Base-by-base conservation (phyloP, 1,284 basidiomycete genomes). In the Vanrija sp. region DNA sequence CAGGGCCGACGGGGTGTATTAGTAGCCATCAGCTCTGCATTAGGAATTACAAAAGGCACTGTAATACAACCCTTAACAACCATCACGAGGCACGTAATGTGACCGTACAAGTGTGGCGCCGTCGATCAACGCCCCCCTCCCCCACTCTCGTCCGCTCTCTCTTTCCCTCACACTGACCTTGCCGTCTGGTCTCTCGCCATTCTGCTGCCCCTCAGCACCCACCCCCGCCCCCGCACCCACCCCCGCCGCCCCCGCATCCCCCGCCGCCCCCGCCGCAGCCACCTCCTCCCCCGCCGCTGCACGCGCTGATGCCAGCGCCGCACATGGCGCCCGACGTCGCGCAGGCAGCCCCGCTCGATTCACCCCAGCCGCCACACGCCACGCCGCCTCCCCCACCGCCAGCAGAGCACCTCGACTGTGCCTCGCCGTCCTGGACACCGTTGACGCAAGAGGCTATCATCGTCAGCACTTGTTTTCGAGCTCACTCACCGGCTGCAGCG, bases 181-280 rank as follows among this genome's bases (percentile, higher is more conserved):
- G n/a, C n/a, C n/a, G n/a, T n/a, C n/a, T n/a, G n/a, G n/a, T n/a
- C n/a, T n/a, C n/a, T n/a, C n/a, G n/a, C n/a, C n/a, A n/a, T n/a
- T n/a, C n/a, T n/a, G n/a, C n/a, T n/a, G n/a, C n/a, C n/a, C n/a
- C n/a, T n/a, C n/a, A n/a, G n/a, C n/a, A n/a, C n/a, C n/a, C n/a
- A n/a, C n/a, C n/a, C n/a, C n/a, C n/a, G n/a, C n/a, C n/a, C n/a
- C n/a, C n/a, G n/a, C 10, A 31, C 4, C 36, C 24, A 6, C 54
- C 46, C 0, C 43, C 25, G 8, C 49, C 46, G 6, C 54, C 23
- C 4, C 49, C 49, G 2, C 53, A 41, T 0, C 53, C 31, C 1
- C 54, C 27, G 3, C 38, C 35, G 10, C 54, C 45, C 7, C 47
- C 47, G 4, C 47, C 44, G 1, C 55, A 39, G 1, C 54, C 49